Conservation (phyloP, 306 rosid genomes). For the Parietaria judaica region DNA sequence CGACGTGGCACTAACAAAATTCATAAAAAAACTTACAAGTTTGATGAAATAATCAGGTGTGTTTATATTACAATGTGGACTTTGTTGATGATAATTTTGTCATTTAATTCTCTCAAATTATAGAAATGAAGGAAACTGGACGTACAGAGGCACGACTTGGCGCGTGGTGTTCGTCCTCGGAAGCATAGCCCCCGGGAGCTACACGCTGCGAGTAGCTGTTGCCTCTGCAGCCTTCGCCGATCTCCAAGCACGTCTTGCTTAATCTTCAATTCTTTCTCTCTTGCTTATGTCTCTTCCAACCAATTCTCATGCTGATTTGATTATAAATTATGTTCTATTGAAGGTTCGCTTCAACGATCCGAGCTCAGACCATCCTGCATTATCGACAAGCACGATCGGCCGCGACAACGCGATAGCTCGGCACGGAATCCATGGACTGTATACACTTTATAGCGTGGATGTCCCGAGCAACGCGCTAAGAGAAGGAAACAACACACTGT, state of each 20-base stretch:
- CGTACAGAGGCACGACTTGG: constrained; percentile 44
- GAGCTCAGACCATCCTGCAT: not conserved
- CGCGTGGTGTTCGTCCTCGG: constrained; percentile 35
- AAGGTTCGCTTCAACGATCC: constrained; percentile 44
- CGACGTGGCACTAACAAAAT: too few relatives aligned
- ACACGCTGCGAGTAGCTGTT: constrained; percentile 55
- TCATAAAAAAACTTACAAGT: too few relatives aligned
- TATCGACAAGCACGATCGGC: not conserved
- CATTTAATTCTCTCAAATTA: not conserved
- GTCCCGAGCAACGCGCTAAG: not conserved
- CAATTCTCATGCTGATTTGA: not conserved
- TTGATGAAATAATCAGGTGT: too few relatives aligned
- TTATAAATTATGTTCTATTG: not conserved
- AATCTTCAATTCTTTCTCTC: not conserved
- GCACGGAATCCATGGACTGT: constrained; percentile 8
- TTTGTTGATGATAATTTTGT: not conserved
- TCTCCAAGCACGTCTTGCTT: constrained; percentile 25
- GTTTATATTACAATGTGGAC: too few relatives aligned
- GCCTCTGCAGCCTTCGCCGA: constrained; percentile 34
- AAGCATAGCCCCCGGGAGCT: constrained; percentile 18
- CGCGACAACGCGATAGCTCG: constrained; percentile 7
- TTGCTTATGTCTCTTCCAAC: not conserved
- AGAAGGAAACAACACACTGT: constrained; percentile 3
- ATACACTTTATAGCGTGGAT: not conserved
- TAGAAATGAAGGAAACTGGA: constrained; percentile 1